Evolutionary conservation across 2,329 filamentous ascomycete genomes (phyloP).

Genomic region (Seiridium unicorne): DNA sequence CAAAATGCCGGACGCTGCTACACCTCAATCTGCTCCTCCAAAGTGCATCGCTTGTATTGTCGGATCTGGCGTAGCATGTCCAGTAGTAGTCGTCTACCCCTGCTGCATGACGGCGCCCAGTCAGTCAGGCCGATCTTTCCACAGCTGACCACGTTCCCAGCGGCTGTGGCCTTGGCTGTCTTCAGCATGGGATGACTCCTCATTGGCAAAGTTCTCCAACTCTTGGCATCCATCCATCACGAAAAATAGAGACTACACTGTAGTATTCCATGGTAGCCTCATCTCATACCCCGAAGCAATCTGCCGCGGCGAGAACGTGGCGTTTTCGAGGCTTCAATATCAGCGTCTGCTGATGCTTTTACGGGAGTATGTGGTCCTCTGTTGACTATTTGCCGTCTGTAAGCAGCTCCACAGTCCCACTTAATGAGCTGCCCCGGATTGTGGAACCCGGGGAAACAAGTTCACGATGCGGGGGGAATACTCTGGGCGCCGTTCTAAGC

Average conservation of each 20-base stretch:
- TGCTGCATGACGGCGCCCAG: background rate
- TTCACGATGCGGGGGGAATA: background rate
- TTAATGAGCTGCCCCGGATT: background rate
- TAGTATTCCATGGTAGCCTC: background rate
- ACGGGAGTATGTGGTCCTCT: no score
- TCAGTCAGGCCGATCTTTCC: background rate
- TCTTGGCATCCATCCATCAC: background rate
- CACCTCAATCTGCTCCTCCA: no score
- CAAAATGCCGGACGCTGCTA: no score
- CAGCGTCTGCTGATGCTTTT: no score
- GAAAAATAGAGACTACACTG: no score
- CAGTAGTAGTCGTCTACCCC: background rate
- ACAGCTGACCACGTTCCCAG: background rate
- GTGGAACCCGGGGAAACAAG: conserved; percentile 2
- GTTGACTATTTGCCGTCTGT: background rate
- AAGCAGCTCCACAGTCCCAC: background rate
- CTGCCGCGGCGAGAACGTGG: background rate
- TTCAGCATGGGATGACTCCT: background rate
- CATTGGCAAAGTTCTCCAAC: background rate
- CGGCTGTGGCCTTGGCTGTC: background rate
- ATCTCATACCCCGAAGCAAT: background rate
- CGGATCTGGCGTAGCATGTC: background rate
- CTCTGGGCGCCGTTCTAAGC: background rate
- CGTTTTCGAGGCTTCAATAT: background rate
- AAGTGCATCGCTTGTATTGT: background rate